Base-by-base conservation (phyloP, 1,139 yeast species). In the Hyphopichia buzzinii region DNA sequence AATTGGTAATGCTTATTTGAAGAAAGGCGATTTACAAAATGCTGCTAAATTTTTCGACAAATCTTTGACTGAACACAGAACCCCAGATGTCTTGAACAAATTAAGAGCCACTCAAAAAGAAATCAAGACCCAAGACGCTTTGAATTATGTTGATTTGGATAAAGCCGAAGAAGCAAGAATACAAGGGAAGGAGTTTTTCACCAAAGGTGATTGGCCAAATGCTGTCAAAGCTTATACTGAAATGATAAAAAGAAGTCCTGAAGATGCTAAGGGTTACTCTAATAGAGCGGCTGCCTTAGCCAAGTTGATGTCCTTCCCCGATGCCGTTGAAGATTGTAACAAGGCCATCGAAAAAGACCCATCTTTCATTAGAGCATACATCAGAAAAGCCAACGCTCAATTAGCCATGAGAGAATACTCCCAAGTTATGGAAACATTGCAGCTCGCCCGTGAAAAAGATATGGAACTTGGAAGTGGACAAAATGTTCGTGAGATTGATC, bases 261-360 rank as follows among this genome's bases (percentile, higher is more conserved):
- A 82, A 40, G 98, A 94, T 63, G 95, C 96, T 25, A 81, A 97
- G 64, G 98, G 97, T 38, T 94, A 90, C 64, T 89, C 96, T 31
- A 94, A 94, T 70, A 85, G 98, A 66, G 98, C 99, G 37, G 98
- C 98, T 29, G 96, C 96, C 1, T 79, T 85, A 57, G 81, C 95
- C 36, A 94, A 94, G 64, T 77, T 94, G 49, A 81, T 92, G 84
- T 87, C 97, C 14, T 92, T 90, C 85, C 97, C 97, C 26, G 98
- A 90, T 52, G 97, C 96, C 11, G 82, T 94, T 43, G 77, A 77
- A 54, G 99, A 94, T 65, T 89, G 97, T 71, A 87, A 92, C 57
- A 62, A 67, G 44, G 99, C 98, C 32, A 87, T 94, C 52, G 80
- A 77, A 55, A 79, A 81, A 53, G 98, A 94, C 63, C 95, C 96